Base-by-base conservation (phyloP, 192 early-diverging fungal species). In the Helicostylum pulchrum region DNA sequence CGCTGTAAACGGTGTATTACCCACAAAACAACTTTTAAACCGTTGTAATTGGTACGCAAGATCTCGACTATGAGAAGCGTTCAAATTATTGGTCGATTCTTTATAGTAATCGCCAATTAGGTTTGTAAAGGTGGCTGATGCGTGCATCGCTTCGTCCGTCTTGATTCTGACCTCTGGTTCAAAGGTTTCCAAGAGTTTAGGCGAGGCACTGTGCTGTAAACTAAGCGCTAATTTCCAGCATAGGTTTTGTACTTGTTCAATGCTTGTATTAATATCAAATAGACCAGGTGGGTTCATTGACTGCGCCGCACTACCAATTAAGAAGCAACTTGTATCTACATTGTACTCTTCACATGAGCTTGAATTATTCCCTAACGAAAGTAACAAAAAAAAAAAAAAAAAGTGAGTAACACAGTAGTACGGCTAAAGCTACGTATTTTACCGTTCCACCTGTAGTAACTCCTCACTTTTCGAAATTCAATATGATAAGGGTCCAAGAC, bases 261-360 rank as follows among this genome's bases (percentile, higher is more conserved):
- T 62, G 20, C 36, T 50, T 9, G 50, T 39, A 34, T 68, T 55
- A 7, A 47, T 31, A 17, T 46, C 32, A 39, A 68, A 52, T 48
- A 44, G 34, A 49, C 59, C 52, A 8, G 60, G 51, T 6, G 67
- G 67, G n/a, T 34, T 57, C 17, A 54, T 62, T 9, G 45, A 49
- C 46, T 62, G 67, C n/a, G 67, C 19, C 14, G 59, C 67, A n/a
- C 45, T 55, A 11, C 67, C 60, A 34, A 68, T 31, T 34, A 68
- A 68, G 32, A 68, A 68, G 34, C 54, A 62, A 26, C 60, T 34
- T 34, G 31, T 23, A 42, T 62, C 61, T 9, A 62, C 30, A 34
- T 31, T 61, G 26, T 32, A 31, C 36, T 68, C 51, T 62, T 62
- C 50, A 62, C 50, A 61, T 44, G 56, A 42, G 15, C 39, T 51